These are phyloP conservation scores for Cercospora janseana DNA, from an alignment of 2,329 filamentous ascomycete species.

Conservation along the genomic window DNA sequence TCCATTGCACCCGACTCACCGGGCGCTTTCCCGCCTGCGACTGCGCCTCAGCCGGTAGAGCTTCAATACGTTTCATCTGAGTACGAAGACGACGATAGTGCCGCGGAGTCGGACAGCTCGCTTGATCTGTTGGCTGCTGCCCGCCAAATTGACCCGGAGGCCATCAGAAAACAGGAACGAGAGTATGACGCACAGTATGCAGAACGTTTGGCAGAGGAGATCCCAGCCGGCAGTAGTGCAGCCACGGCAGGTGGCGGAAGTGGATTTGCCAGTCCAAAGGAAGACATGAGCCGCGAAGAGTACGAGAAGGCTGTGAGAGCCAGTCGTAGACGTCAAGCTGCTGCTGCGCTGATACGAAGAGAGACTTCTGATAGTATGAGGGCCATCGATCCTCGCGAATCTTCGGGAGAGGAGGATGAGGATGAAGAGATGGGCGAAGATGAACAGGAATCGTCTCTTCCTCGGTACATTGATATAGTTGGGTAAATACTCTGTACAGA, in stretches of 20 bases:
- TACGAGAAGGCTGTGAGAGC: constrained; percentile 25
- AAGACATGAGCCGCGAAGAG: constrained; percentile 23
- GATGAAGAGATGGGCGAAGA: constrained; percentile 21
- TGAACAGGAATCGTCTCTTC: not conserved
- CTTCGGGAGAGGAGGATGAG: constrained; percentile 18
- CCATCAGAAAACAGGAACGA: constrained; percentile 43
- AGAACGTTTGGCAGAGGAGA: constrained; percentile 49
- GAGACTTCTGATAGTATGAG: constrained; percentile 28
- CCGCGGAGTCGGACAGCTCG: constrained; percentile 39
- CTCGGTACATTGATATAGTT: not conserved
- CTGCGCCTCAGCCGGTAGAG: constrained; percentile 37
- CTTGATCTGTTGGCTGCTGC: constrained; percentile 49
- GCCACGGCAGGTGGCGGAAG: constrained; percentile 51
- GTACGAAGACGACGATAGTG: constrained; percentile 36
- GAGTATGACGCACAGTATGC: constrained; percentile 50
- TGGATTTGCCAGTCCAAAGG: constrained; percentile 46
- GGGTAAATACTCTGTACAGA: constrained; percentile 11
- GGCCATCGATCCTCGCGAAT: constrained; percentile 19
- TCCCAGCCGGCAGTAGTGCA: constrained; percentile 50
- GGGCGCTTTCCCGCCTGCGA: constrained; percentile 28
- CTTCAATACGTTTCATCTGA: constrained; percentile 31
- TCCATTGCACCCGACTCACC: constrained; percentile 26
- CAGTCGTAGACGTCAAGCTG: constrained; percentile 10
- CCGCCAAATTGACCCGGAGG: constrained; percentile 44
- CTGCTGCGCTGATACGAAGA: constrained; percentile 16